These are phyloP conservation scores for Paraurostyla sp. DNA, from an alignment of 73 alveolate genomes.

Conservation along the genomic window DNA sequence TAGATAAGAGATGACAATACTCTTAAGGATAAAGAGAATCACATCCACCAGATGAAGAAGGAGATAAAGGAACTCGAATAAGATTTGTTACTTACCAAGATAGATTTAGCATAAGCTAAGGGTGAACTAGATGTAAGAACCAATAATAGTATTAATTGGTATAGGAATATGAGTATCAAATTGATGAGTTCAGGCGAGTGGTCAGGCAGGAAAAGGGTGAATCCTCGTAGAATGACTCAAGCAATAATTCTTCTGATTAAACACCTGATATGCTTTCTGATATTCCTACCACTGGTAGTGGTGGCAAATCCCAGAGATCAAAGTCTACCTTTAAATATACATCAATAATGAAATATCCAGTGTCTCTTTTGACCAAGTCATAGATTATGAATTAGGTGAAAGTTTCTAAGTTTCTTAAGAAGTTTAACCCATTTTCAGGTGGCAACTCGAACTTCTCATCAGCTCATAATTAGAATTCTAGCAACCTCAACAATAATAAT, in stretches of 20 bases:
- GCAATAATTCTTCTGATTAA: not conserved
- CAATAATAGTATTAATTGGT: not conserved
- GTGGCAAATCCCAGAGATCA: not conserved
- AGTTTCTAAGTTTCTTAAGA: conserved; percentile 31
- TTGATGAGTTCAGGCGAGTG: conserved; percentile 7
- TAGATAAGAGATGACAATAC: conserved; percentile 54
- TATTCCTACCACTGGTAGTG: no score
- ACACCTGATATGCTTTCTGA: not conserved
- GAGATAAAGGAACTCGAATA: conserved; percentile 56
- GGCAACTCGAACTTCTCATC: not conserved
- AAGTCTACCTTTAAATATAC: not conserved
- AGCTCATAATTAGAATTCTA: not conserved
- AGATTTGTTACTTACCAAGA: conserved; percentile 44
- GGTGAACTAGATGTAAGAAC: conserved; percentile 49
- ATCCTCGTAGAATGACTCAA: conserved; percentile 4
- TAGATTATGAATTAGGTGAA: conserved; percentile 4
- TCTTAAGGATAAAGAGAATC: conserved; percentile 26
- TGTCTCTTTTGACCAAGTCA: conserved; percentile 38
- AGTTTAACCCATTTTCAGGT: conserved; percentile 29
- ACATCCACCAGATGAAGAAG: not conserved
- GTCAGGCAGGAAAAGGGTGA: conserved; percentile 6
- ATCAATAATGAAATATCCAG: conserved; percentile 32
- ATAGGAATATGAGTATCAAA: conserved; percentile 59
- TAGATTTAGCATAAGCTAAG: conserved; percentile 52
- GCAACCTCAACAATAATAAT: no score